Conservation (phyloP, 1,284 basidiomycete genomes). For the Fomitopsis schrenkii region DNA sequence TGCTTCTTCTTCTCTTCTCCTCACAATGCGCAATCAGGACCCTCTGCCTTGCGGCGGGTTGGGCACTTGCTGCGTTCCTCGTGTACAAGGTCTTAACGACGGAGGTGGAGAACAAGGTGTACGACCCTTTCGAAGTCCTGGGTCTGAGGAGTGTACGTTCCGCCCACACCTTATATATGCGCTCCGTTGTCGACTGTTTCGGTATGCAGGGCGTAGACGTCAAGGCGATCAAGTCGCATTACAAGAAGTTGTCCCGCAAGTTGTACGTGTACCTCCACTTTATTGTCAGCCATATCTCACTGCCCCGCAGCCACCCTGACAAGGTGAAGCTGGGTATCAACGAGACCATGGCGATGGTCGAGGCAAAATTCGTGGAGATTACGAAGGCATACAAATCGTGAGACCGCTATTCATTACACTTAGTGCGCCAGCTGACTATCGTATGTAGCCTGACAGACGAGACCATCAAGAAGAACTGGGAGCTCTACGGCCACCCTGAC, state of each 20-base stretch:
- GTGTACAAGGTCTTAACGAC: conserved; percentile 63
- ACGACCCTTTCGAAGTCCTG: conserved; percentile 95
- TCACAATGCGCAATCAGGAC: conserved; percentile 32
- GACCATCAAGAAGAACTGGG: conserved; percentile 88
- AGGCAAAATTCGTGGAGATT: conserved; percentile 86
- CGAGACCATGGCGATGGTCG: conserved; percentile 87
- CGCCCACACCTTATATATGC: background rate
- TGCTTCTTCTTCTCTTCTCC: background rate
- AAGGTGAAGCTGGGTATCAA: conserved; percentile 86
- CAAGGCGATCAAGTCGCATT: conserved; percentile 96
- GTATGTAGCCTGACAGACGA: conserved; percentile 82
- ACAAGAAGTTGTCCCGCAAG: conserved; percentile 88
- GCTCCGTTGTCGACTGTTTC: background rate
- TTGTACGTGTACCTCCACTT: conserved; percentile 53
- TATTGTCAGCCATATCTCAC: background rate
- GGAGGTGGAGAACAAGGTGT: conserved; percentile 66
- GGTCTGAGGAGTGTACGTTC: conserved; percentile 66
- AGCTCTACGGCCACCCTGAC: conserved; percentile 93
- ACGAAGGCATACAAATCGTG: conserved; percentile 99
- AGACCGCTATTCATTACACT: conserved; percentile 16
- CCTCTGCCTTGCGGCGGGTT: conserved; percentile 65
- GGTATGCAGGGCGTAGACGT: conserved; percentile 56
- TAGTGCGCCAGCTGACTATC: background rate
- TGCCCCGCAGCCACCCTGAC: conserved; percentile 81
- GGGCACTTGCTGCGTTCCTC: conserved; percentile 71